phyloP scores from a whole-genome alignment of 2,329 filamentous ascomycete genomes.

The Colletotrichum godetiae region DNA sequence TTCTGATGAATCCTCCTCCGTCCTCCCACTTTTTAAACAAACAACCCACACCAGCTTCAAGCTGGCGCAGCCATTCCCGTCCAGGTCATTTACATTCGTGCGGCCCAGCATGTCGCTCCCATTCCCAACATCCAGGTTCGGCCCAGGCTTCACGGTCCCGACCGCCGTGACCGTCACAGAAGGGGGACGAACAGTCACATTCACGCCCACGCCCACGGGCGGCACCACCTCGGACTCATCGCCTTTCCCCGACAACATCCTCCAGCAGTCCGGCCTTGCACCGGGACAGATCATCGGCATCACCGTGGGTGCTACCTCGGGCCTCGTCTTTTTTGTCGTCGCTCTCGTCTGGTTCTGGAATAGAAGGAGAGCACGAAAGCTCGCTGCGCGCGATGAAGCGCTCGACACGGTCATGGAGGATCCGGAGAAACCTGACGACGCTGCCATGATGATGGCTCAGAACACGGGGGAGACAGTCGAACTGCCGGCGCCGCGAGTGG shows the following conservation, averaged over 20 bases:
- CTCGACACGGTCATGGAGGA: slow-evolving; percentile 24
- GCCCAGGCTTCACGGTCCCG: slow-evolving; percentile 29
- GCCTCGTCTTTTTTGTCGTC: slow-evolving; percentile 31
- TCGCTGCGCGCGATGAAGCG: slow-evolving; percentile 10
- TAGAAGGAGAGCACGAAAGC: slow-evolving; percentile 13
- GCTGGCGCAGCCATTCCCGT: slow-evolving; percentile 30
- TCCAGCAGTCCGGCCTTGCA: slow-evolving; percentile 30
- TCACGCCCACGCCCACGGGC: slow-evolving; percentile 9
- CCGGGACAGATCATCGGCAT: slow-evolving; percentile 34
- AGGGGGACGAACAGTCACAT: slow-evolving; percentile 12
- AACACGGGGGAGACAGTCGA: slow-evolving; percentile 19
- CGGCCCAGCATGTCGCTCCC: slow-evolving; percentile 22
- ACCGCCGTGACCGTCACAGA: slow-evolving; percentile 15
- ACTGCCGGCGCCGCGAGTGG: slow-evolving; percentile 17
- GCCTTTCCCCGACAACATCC: slow-evolving; percentile 29
- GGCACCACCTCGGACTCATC: not conserved
- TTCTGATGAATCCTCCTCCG: slow-evolving; percentile 11
- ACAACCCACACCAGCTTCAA: slow-evolving; percentile 5
- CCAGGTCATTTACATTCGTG: not conserved
- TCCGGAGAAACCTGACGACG: slow-evolving; percentile 28
- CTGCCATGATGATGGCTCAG: not conserved
- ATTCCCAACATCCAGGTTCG: slow-evolving; percentile 31
- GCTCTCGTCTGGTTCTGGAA: slow-evolving; percentile 34
- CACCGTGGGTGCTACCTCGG: slow-evolving; percentile 27
- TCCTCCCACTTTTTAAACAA: slow-evolving; percentile 1